A percentile compares a stretch with the other conserved stretches of the same genome.
Conservation (phyloP, 164 flowering plant genomes). For the Tetracentron sinense region DNA sequence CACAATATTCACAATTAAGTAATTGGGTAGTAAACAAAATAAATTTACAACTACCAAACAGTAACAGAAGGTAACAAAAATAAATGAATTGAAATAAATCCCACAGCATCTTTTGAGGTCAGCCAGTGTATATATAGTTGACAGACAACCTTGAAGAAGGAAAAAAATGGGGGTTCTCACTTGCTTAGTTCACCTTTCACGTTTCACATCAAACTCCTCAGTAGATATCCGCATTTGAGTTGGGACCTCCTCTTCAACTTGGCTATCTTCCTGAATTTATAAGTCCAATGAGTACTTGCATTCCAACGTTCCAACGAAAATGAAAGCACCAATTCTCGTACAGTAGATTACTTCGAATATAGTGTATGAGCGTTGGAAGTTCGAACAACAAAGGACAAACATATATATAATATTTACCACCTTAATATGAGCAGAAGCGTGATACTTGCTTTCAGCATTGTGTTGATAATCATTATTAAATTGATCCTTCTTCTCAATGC, state of each 20-base stretch:
- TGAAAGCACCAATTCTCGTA: neutral
- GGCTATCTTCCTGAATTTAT: constrained; percentile 37
- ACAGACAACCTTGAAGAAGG: neutral
- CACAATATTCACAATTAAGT: neutral
- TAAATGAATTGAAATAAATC: no score
- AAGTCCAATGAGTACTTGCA: constrained; percentile 2
- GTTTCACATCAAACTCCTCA: constrained; percentile 30
- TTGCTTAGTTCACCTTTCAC: constrained; percentile 73
- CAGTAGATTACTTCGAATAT: no score
- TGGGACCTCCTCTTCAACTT: constrained; percentile 15
- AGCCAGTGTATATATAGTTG: neutral
- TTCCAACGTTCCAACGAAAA: neutral
- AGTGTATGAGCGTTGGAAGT: constrained; percentile 1
- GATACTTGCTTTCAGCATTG: constrained; percentile 30
- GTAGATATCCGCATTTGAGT: constrained; percentile 11
- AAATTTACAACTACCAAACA: neutral
- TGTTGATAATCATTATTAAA: constrained; percentile 35
- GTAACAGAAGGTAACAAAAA: neutral
- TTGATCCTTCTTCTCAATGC: constrained; percentile 67
- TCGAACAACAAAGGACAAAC: neutral
- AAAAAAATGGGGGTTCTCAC: constrained; percentile 44
- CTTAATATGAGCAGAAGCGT: constrained; percentile 26
- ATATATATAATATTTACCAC: constrained; percentile 20
- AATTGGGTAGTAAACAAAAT: neutral
- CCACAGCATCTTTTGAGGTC: neutral